These are phyloP conservation scores for Carallia brachiata DNA, from an alignment of 345 rosid species.

Conservation along the genomic window DNA sequence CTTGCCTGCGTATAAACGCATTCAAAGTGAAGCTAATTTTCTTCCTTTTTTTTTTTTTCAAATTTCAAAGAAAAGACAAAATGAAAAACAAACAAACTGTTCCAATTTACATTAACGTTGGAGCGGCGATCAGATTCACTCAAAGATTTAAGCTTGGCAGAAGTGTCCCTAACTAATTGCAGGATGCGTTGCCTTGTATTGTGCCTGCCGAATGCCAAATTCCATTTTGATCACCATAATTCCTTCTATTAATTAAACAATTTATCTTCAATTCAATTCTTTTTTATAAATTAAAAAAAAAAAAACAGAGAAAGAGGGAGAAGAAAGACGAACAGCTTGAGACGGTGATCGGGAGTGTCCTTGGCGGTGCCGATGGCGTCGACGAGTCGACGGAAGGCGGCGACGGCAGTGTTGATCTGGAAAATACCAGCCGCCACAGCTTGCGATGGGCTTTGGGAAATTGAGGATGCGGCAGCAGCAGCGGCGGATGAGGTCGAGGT, in stretches of 20 bases:
- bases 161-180: conserved; percentile 63
- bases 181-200: conserved; percentile 55
- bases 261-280: neutral
- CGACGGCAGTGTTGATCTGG: conserved; percentile 67
- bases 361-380: conserved; percentile 58
- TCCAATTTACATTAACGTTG: conserved; percentile 33
- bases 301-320: neutral
- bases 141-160: conserved; percentile 54
- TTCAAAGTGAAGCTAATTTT: no score
- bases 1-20: conserved; percentile 30
- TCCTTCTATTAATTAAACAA: neutral
- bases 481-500: conserved; percentile 22
- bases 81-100: neutral
- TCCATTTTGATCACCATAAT: neutral
- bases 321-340: conserved; percentile 34
- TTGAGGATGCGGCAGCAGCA: conserved; percentile 28
- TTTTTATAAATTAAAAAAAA: neutral
- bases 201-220: conserved; percentile 35
- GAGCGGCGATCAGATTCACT: conserved; percentile 50
- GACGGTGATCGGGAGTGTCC: conserved; percentile 69
- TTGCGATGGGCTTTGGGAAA: conserved; percentile 45
- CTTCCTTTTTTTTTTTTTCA: no score
- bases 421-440: conserved; percentile 61
- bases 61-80: neutral
- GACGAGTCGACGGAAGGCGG: conserved; percentile 62